Percentiles rank a stretch among this genome's conserved stretches.
Evolutionary conservation across 2,329 filamentous ascomycete species (phyloP).

Genomic region (Plectosphaerella cucumerina): DNA sequence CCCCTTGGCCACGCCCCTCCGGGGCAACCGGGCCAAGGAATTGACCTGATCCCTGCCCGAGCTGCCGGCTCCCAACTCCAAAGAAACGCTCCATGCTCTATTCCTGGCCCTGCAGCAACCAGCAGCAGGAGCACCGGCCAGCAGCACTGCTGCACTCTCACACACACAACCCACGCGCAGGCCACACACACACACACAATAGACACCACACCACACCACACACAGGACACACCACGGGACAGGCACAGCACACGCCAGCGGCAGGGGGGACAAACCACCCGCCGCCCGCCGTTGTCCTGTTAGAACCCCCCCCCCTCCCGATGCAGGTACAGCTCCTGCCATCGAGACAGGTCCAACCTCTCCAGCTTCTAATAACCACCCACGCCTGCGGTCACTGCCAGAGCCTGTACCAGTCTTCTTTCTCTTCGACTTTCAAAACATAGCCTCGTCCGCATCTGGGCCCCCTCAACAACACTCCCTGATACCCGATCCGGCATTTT

Average conservation of each 20-base stretch:
- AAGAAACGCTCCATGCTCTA: constrained; percentile 1
- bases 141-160: neutral
- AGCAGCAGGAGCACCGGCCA: no score
- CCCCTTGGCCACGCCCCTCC: neutral
- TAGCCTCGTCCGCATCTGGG: neutral
- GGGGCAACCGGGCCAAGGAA: neutral
- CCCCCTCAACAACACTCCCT: neutral
- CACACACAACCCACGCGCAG: neutral
- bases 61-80: neutral
- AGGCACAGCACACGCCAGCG: no score
- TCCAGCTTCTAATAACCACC: constrained; percentile 1
- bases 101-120: neutral
- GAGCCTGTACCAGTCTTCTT: neutral
- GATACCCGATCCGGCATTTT: neutral
- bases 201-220: neutral
- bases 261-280: no score
- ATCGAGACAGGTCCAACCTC: neutral
- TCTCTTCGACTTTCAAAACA: neutral
- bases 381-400: neutral
- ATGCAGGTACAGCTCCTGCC: constrained; percentile 1
- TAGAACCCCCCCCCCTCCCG: neutral
- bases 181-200: no score
- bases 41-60: neutral
- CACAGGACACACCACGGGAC: neutral
- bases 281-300: neutral